Base-by-base conservation (phyloP, 306 rosid species). In the Vigna unguiculata region DNA sequence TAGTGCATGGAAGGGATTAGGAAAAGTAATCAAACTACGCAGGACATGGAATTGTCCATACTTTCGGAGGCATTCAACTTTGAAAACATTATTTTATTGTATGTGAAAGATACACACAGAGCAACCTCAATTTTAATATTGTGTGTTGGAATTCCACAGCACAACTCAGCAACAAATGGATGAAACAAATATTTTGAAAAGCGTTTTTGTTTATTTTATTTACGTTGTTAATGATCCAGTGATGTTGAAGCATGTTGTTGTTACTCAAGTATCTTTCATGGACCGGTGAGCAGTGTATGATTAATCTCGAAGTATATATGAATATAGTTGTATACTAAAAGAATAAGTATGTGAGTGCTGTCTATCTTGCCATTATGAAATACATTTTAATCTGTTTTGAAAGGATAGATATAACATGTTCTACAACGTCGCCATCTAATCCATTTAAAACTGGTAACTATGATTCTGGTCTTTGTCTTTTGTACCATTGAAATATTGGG, bases 61-160 rank as follows among this genome's bases (percentile, higher is more conserved):
- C 86, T 88, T 88, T 88, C 67, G 21, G 80, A 80, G 80, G 88
- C 92, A 88, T 84, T 47, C 67, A 83, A 32, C 76, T 78, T 81
- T 54, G 77, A 82, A 4, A 74, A 70, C 72, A 76, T 46, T 85
- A 71, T 77, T 67, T 81, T 53, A 79, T 80, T 71, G 70, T 73
- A 80, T 80, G 71, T 70, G 78, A 43, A 69, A 55, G 76, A 71
- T 80, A 58, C 72, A 68, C 70, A 64, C 40, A 64, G 63, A 57
- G 20, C 36, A 52, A 55, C 52, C n/a, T 75, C 36, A 45, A 59
- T 45, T 75, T 57, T 58, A 72, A 61, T 78, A 68, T 41, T 72
- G 74, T 7, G 30, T 58, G 65, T 38, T 15, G 74, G 40, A 70
- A 74, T 53, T 71, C 63, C 72, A 53, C 76, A 30, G 55, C 47